Base-by-base conservation (phyloP, 345 rosid genomes). In the Syzygium aromaticum region DNA sequence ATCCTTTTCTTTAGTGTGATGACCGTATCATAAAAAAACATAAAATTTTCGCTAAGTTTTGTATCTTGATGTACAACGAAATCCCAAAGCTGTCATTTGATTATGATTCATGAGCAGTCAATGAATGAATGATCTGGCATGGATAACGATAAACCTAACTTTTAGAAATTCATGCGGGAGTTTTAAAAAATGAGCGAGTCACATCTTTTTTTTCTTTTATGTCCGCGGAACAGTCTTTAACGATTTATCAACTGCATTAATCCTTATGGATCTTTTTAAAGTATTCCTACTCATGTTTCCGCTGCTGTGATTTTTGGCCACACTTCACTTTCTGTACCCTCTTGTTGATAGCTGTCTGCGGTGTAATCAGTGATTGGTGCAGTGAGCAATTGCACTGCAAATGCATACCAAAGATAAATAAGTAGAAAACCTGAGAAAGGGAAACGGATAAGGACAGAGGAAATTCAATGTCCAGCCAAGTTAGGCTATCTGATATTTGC, bases 31-130 rank as follows among this genome's bases (percentile, higher is more conserved):
- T 33, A 0, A 5, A 10, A 10, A 38, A 7, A 10, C 8, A 73
- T 38, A 5, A 4, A 73, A 3, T 19, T 22, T 15, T 33, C 17
- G 5, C 43, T 17, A 16, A 30, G 19, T 33, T 6, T 33, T 17
- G 46, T 33, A 4, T 0, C 2, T 10, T 3, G 46, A 73, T 19
- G 19, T 33, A 19, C 0, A 19, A 3, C 11, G 49, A 73, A 8
- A 73, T 40, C 5, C 0, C 13, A 4, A 2, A 1, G 49, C 1
- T 19, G 13, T 38, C 12, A 33, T 33, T 38, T 1, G 82, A 73
- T 21, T 10, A 19, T 2, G 46, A 33, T 22, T 73, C 5, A 19
- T 5, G 13, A 33, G 49, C 49, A 19, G 9, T 7, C 2, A 67
- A 16, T 3, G 7, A 73, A 8, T 17, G 13, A 7, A 5, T 73